Base-by-base conservation (phyloP, 768 basidiomycete genomes). In the Cantharellus anzutake region DNA sequence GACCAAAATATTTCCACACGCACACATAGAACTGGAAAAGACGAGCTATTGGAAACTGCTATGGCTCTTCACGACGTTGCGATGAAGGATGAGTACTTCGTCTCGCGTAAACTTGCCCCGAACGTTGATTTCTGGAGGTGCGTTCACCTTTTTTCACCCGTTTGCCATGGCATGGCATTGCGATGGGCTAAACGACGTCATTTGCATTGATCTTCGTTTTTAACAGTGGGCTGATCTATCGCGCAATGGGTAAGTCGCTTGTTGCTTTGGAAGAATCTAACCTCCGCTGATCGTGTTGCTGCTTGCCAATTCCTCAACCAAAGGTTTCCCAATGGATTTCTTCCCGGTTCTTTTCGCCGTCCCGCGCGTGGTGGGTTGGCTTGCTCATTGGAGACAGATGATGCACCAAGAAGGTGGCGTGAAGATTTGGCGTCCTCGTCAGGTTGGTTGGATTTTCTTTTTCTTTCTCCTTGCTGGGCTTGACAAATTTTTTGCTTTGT, bases 301-400 rank as follows among this genome's bases (percentile, higher is more conserved):
- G 52, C 29, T 42, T 40, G n/a, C 11, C 44, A 11, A 48, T 48
- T 29, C 44, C 44, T 11, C 11, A 48, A 40, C 55, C n/a, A 16
- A 63, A 86, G 86, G 90, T 51, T 93, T 93, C 77, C 91, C 91
- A 2, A 76, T 86, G 64, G 91, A 94, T 72, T 93, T 86, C 70
- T 93, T 92, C 80, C 90, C 91, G 0, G 90, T 94, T 29, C 73
- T 94, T 40, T 94, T 94, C 67, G 89, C 83, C 20, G 89, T 94
- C 2, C 91, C 91, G 1, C 80, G 91, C 29, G 88, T 94, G 4
- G 88, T 89, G 37, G 90, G 91, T 20, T 93, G 90, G 91, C 74
- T 93, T 4, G 86, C 89, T 0, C 90, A 92, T 70, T 93, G 90
- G 90, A 76, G 86, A 59, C 86, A 87, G 77, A 87, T 92, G 85